phyloP scores from a whole-genome alignment of 1,284 basidiomycete species.

The Ganoderma leucocontextum region DNA sequence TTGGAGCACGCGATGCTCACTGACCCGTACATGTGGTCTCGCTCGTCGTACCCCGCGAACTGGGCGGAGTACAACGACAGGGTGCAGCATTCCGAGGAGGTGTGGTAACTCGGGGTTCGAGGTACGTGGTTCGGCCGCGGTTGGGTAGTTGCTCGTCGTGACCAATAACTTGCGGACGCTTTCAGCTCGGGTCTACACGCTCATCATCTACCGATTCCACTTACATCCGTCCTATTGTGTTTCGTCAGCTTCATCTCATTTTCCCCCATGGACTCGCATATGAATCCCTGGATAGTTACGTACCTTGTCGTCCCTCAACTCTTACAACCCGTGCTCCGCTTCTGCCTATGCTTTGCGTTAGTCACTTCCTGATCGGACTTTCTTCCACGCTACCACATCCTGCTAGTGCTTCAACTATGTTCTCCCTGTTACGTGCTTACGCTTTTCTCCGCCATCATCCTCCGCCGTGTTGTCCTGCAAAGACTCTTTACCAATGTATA shows the following conservation, averaged over 20 bases:
- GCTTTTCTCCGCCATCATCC: background rate
- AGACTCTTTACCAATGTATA: background rate
- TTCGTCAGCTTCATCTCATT: background rate
- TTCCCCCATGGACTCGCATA: background rate
- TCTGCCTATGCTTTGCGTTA: background rate
- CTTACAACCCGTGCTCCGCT: background rate
- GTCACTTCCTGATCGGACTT: background rate
- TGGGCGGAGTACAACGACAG: background rate
- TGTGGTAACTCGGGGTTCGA: background rate
- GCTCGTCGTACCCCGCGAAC: background rate
- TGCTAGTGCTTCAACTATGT: background rate
- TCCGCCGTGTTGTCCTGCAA: background rate
- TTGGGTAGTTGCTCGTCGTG: background rate
- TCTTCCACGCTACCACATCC: background rate
- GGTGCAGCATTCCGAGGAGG: background rate
- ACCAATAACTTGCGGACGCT: background rate
- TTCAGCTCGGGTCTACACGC: background rate
- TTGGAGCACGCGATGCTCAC: background rate
- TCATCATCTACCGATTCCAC: background rate
- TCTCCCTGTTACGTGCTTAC: background rate
- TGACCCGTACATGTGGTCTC: constrained; percentile 1
- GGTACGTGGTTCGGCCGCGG: background rate
- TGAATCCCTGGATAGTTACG: background rate
- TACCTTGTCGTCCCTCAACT: background rate
- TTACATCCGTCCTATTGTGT: background rate